These are phyloP conservation scores for Neonectria hederae DNA, from an alignment of 2,329 filamentous ascomycete species.

Conservation along the genomic window DNA sequence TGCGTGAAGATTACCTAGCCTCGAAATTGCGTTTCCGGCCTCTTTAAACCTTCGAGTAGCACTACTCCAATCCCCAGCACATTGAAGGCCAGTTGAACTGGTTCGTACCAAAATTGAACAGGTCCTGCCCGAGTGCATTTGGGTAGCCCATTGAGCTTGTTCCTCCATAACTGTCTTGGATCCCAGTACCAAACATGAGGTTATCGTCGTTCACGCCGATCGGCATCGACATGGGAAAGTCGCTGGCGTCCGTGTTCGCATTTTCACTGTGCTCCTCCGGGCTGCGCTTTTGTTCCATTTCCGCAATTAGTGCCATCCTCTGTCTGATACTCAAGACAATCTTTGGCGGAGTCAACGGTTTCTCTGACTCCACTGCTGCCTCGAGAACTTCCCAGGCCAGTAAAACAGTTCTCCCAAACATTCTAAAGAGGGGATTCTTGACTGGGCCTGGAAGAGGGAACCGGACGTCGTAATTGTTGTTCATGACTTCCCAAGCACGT, in stretches of 20 bases:
- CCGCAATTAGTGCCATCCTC: not conserved
- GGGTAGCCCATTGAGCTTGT: no score
- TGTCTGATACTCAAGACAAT: not conserved
- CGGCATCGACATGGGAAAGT: not conserved
- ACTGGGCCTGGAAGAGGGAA: not conserved
- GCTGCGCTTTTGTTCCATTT: not conserved
- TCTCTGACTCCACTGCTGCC: not conserved
- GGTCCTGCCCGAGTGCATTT: not conserved
- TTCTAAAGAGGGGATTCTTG: not conserved
- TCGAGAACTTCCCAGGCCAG: constrained; percentile 12
- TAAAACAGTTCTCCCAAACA: constrained; percentile 1
- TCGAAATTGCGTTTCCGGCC: not conserved
- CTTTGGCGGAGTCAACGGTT: not conserved
- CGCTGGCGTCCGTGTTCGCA: not conserved
- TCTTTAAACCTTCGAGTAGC: not conserved
- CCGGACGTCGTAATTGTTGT: constrained; percentile 43
- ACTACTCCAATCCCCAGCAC: not conserved
- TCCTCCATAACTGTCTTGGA: not conserved
- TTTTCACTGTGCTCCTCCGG: not conserved
- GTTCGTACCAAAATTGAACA: no score
- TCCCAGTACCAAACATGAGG: not conserved
- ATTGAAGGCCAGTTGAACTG: not conserved
- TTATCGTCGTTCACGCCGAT: not conserved
- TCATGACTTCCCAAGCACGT: constrained; percentile 47
- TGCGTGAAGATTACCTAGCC: not conserved